These are phyloP conservation scores for Neopestalotiopsis sp. DNA, from an alignment of 2,329 filamentous ascomycete species.

Conservation along the genomic window DNA sequence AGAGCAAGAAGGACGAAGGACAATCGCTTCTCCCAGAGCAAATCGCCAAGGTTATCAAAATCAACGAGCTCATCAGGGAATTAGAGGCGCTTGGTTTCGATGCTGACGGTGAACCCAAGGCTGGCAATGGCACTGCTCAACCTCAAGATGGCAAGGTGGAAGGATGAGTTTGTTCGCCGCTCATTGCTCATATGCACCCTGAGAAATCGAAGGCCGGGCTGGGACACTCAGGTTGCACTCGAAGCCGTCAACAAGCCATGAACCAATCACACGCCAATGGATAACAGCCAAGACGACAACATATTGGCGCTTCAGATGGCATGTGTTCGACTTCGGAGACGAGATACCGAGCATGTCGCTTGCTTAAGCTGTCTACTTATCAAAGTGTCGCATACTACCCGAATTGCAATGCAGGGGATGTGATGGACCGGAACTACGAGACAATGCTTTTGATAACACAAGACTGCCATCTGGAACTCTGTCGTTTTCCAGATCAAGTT, in stretches of 20 bases:
- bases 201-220: background rate
- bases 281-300: background rate
- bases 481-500: too few relatives aligned
- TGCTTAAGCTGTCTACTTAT: too few relatives aligned
- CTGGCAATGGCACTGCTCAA: slow-evolving; percentile 2
- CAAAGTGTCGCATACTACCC: too few relatives aligned
- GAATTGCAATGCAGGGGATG: too few relatives aligned
- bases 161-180: slow-evolving; percentile 2
- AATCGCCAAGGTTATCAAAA: slow-evolving; percentile 96
- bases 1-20: slow-evolving; percentile 88
- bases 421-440: too few relatives aligned
- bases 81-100: slow-evolving; percentile 86
- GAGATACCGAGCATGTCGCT: background rate
- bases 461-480: too few relatives aligned
- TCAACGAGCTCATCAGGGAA: slow-evolving; percentile 90
- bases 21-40: slow-evolving; percentile 88
- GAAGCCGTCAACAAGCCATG: background rate
- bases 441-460: too few relatives aligned
- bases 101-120: slow-evolving; percentile 69
- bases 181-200: background rate
- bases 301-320: background rate
- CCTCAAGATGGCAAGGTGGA: background rate
- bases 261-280: background rate
- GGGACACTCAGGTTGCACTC: background rate
- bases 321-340: background rate